These are phyloP conservation scores for Stagonosporopsis rhizophila DNA, from an alignment of 2,329 filamentous ascomycete species.

Conservation along the genomic window DNA sequence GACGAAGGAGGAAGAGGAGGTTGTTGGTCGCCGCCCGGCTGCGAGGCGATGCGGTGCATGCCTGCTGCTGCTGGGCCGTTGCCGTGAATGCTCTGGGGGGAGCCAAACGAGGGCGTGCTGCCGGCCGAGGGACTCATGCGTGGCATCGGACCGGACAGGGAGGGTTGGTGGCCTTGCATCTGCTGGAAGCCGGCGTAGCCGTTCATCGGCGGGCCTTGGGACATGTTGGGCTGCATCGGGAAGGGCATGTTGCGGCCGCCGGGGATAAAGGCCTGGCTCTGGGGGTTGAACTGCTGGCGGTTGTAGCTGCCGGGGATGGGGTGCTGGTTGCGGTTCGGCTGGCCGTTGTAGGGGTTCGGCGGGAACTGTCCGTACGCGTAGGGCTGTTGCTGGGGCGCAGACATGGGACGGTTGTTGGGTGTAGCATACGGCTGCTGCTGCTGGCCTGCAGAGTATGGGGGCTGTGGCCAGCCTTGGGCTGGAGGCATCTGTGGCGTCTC, in stretches of 20 bases:
- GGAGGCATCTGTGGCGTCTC: conserved; percentile 38
- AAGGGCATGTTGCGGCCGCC: conserved; percentile 53
- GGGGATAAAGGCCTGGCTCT: conserved; percentile 91
- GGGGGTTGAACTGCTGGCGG: conserved; percentile 88
- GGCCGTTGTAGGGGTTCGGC: conserved; percentile 61
- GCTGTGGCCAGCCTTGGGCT: conserved; percentile 44
- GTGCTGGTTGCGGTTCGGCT: conserved; percentile 78
- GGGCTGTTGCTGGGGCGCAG: conserved; percentile 45
- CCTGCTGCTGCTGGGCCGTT: conserved; percentile 22
- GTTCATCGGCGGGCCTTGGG: conserved; percentile 43
- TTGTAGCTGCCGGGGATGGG: conserved; percentile 85
- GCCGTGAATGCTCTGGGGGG: conserved; percentile 35
- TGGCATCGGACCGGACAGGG: conserved; percentile 30
- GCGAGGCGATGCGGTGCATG: conserved; percentile 38
- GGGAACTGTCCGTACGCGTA: conserved; percentile 85
- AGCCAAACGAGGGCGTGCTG: conserved; percentile 40
- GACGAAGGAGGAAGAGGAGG: conserved; percentile 18
- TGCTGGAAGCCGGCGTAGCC: conserved; percentile 38
- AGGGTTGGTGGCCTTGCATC: conserved; percentile 16
- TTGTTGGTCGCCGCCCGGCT: conserved; percentile 24
- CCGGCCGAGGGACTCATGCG: conserved; percentile 38
- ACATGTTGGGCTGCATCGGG: conserved; percentile 42
- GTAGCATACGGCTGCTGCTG: conserved; percentile 34
- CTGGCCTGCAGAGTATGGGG: conserved; percentile 36
- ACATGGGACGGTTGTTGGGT: conserved; percentile 44